These are phyloP conservation scores for Aureobasidium sp. DNA, from an alignment of 2,329 filamentous ascomycete species.

Conservation along the genomic window DNA sequence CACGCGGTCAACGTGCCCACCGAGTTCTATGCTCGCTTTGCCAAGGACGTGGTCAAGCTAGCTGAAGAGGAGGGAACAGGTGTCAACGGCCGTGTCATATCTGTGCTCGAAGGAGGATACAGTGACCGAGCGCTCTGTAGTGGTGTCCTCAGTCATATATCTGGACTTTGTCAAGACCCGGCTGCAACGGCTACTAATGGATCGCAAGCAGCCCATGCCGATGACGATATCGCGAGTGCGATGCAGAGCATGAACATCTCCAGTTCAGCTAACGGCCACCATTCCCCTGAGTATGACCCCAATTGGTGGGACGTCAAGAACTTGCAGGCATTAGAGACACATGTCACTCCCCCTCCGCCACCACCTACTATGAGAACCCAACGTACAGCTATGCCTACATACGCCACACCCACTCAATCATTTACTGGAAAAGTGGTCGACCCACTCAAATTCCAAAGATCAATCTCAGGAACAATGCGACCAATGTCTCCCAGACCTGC, in stretches of 20 bases:
- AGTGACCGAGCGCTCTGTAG: conserved; percentile 85
- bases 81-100: conserved; percentile 80
- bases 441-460: conserved; percentile 58
- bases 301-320: conserved; percentile 44
- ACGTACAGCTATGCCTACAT: conserved; percentile 58
- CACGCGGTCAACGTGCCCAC: conserved; percentile 95
- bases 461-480: conserved; percentile 49
- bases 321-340: conserved; percentile 62
- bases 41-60: conserved; percentile 73
- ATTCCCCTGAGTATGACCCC: conserved; percentile 30
- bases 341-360: conserved; percentile 47
- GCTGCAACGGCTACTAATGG: neutral
- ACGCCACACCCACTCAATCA: conserved; percentile 80
- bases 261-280: conserved; percentile 21
- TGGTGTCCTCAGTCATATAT: conserved; percentile 83
- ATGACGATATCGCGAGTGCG: conserved; percentile 5
- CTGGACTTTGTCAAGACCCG: conserved; percentile 62
- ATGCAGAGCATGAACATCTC: conserved; percentile 14
- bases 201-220: neutral
- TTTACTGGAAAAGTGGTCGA: conserved; percentile 74
- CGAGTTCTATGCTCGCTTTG: conserved; percentile 89
- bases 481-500: conserved; percentile 37
- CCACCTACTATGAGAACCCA: conserved; percentile 50
- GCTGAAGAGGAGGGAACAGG: conserved; percentile 71
- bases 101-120: conserved; percentile 92